Base-by-base conservation (phyloP, 805 yeast species). In the Monosporozyma aerobia region DNA sequence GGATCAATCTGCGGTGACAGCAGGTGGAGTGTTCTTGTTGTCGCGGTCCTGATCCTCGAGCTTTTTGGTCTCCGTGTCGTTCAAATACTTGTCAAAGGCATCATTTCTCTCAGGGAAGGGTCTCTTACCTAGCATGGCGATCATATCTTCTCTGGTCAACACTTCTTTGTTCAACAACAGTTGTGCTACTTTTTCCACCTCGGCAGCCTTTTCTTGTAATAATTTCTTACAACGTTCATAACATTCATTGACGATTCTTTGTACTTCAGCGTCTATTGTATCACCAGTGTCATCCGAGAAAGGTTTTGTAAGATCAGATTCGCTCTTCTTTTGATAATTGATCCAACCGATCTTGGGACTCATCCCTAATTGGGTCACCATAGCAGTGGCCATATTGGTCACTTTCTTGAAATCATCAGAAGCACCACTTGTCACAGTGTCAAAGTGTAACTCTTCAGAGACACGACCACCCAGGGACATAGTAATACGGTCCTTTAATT, bases 401-500 rank as follows among this genome's bases (percentile, higher is more conserved):
- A 94, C 96, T 69, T 94, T 94, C 68, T 92, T 88, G 75, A 94
- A 90, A 69, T 94, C 99, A 64, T 94, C 97, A 23, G 90, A 82
- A 0, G 97, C 99, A 54, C 99, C 99, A 52, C 95, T 83, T 6
- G 98, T 90, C 9, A 94, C 95, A n/a, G 90, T 81, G 19, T 81
- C 77, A 65, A 94, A 94, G 67, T 92, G 90, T 48, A 94, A 71
- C 70, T 95, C 99, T 70, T 94, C 99, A 40, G 95, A 82, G 19
- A 94, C 97, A 61, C 99, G 80, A 19, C 99, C 99, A 43, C 98
- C 99, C 47, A 94, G 76, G 0, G 97, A 86, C 98, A 94, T 95
- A 29, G 90, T 82, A 95, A 94, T 90, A 58, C 95, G 79, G 68
- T 94, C 96, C 58, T 76, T 76, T 56, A 90, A 79, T 69, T 94